These are phyloP conservation scores for Craterostigma plantagineum DNA, from an alignment of 257 asterid genomes.

Conservation along the genomic window DNA sequence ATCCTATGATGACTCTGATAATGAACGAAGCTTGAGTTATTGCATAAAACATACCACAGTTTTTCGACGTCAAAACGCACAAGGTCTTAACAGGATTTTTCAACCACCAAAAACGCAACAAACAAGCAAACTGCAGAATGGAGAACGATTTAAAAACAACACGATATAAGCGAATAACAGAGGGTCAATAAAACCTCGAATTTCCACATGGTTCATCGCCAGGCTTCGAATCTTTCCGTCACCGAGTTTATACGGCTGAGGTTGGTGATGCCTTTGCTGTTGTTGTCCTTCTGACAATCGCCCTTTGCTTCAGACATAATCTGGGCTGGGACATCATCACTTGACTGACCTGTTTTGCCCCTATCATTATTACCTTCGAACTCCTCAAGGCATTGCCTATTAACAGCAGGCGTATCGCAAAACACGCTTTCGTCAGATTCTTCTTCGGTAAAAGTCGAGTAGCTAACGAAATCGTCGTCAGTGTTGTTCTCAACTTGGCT, in stretches of 20 bases:
- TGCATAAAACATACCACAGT: too few species aligned
- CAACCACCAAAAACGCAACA: too few species aligned
- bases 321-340: too few species aligned
- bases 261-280: conserved; percentile 41
- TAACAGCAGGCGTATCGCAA: conserved; percentile 24
- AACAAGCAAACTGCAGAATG: too few species aligned
- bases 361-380: conserved; percentile 13
- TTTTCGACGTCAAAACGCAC: too few species aligned
- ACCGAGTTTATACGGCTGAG: conserved; percentile 59
- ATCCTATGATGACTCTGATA: too few species aligned
- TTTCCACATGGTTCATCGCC: conserved; percentile 30
- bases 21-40: too few species aligned
- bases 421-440: conserved; percentile 35
- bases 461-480: conserved; percentile 37
- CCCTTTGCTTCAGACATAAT: conserved; percentile 28
- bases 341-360: conserved; percentile 12
- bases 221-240: conserved; percentile 63
- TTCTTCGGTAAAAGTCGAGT: conserved; percentile 31
- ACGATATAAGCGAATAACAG: too few species aligned
- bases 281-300: too few species aligned
- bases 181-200: too few species aligned
- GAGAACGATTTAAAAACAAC: too few species aligned
- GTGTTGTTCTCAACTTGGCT: conserved; percentile 15
- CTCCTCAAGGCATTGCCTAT: conserved; percentile 5
- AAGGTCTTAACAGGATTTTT: too few species aligned